Evolutionary conservation across 2,329 filamentous ascomycete species (phyloP), one percentile per base, ranked within the genome.

Genomic region (Xylariaceae sp.): DNA sequence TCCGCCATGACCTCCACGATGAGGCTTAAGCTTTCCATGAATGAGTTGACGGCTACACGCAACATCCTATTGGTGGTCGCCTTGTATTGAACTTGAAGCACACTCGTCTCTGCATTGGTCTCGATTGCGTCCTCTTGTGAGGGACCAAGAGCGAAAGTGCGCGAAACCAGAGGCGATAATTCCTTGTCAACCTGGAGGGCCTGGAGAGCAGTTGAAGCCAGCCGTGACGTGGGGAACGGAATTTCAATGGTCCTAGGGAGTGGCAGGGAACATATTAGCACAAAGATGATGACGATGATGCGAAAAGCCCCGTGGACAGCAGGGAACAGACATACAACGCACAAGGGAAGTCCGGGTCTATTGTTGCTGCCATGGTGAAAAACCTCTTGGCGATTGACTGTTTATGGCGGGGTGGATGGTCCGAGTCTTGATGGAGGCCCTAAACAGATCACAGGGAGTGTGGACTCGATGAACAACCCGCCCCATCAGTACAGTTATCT

Each of bases 1-100:
- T 95, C 87, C 70, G 89, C 85, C 88, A 96, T 96, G 15, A 95
- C 88, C 51, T 91, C 88, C 40, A 96, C 71, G 1, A 96, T 86
- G 5, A 96, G 83, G 49, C 84, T 83, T 52, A 96, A 71, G 63
- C 87, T 95, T 65, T 97, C 92, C 79, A 97, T 91, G 71, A 96
- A 96, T 9, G 91, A 90, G 73, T 97, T 97, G 53, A 96, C 92
- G 2, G 92, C 89, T 2, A 99, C 94, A 42, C 94, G 86, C 54
- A 99, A 79, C 92, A 97, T 97, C 62, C 94, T 86, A 69, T 96
- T 96, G 18, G 94, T 97, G 0, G 90, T 90, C 1, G 94, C 94
- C 51, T 79, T 81, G 73, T 97, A 97, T 56, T 87, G 80, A 9
- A 89, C 87, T 56, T 80, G 78, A 46, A 97, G 76, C 4, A 92